Evolutionary conservation across 2,329 filamentous ascomycete species (phyloP).

Genomic region (Aspergillus ruber): DNA sequence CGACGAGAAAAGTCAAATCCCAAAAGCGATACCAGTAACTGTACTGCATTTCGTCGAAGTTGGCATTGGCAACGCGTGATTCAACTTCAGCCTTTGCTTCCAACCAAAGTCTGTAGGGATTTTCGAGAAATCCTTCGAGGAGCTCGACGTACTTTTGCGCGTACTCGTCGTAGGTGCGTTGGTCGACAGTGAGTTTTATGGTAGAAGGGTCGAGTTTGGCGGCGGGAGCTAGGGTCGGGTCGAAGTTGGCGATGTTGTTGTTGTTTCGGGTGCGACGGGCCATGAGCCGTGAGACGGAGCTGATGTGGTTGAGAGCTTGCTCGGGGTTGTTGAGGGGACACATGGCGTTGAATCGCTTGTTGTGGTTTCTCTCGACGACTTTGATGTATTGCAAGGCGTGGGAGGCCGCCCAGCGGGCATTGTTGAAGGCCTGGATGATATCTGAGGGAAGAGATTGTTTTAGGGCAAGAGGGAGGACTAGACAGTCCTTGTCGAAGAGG

Average conservation of each 20-base stretch:
- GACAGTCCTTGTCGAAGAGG: constrained; percentile 8
- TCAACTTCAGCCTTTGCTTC: constrained; percentile 9
- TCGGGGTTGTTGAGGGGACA: constrained; percentile 12
- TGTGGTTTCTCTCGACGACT: constrained; percentile 10
- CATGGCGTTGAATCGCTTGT: constrained; percentile 18
- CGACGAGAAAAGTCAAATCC: constrained; percentile 11
- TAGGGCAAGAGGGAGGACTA: constrained; percentile 12
- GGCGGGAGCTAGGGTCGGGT: constrained; percentile 13
- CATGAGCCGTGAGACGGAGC: constrained; percentile 21
- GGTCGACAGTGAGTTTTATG: constrained; percentile 18
- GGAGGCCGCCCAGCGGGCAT: constrained; percentile 12
- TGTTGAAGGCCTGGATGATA: constrained; percentile 5
- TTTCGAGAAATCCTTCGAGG: constrained; percentile 7
- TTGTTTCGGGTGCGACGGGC: constrained; percentile 11
- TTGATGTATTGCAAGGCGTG: constrained; percentile 9
- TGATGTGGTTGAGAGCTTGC: constrained; percentile 9
- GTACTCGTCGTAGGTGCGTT: constrained; percentile 14
- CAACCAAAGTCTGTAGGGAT: constrained; percentile 11
- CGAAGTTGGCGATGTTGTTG: constrained; percentile 3
- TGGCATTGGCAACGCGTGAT: constrained; percentile 3
- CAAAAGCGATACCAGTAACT: constrained; percentile 21
- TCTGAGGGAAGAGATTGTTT: constrained; percentile 2
- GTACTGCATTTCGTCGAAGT: constrained; percentile 9
- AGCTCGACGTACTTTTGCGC: background rate
- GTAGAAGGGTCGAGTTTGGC: constrained; percentile 21